Evolutionary conservation across 345 rosid genomes (phyloP).

Genomic region (Sisymbrium altissimum): DNA sequence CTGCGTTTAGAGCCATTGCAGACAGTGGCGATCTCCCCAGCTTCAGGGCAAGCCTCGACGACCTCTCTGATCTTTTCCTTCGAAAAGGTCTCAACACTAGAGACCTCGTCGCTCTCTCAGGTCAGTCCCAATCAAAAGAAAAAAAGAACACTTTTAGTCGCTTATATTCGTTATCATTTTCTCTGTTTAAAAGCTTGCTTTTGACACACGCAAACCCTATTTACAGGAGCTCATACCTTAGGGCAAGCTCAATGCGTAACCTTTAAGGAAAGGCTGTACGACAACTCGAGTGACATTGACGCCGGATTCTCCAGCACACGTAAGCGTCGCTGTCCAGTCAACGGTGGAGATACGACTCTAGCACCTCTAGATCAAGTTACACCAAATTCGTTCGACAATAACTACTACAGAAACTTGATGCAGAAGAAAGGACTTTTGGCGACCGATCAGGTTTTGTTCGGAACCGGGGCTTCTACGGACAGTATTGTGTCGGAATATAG

Average conservation of each 20-base stretch:
- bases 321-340: constrained; percentile 38
- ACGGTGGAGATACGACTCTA: constrained; percentile 26
- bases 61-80: constrained; percentile 38
- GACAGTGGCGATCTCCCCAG: constrained; percentile 45
- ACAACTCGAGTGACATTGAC: constrained; percentile 42
- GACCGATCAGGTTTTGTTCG: constrained; percentile 47
- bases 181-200: neutral
- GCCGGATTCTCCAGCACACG: constrained; percentile 45
- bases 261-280: constrained; percentile 46
- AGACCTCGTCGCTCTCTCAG: constrained; percentile 66
- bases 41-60: constrained; percentile 34
- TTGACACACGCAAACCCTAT: constrained; percentile 7
- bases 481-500: constrained; percentile 43
- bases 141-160: neutral
- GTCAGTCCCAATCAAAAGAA: constrained; percentile 16
- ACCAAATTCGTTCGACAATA: constrained; percentile 51
- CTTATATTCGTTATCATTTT: neutral
- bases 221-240: constrained; percentile 51
- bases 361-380: constrained; percentile 52
- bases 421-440: constrained; percentile 53
- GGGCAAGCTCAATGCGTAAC: constrained; percentile 54
- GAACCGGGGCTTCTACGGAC: constrained; percentile 45
- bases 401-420: constrained; percentile 48
- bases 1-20: constrained; percentile 38
- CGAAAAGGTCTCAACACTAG: constrained; percentile 47